Conservation (phyloP, 2,329 filamentous ascomycete species). For the Alternaria viburni region DNA sequence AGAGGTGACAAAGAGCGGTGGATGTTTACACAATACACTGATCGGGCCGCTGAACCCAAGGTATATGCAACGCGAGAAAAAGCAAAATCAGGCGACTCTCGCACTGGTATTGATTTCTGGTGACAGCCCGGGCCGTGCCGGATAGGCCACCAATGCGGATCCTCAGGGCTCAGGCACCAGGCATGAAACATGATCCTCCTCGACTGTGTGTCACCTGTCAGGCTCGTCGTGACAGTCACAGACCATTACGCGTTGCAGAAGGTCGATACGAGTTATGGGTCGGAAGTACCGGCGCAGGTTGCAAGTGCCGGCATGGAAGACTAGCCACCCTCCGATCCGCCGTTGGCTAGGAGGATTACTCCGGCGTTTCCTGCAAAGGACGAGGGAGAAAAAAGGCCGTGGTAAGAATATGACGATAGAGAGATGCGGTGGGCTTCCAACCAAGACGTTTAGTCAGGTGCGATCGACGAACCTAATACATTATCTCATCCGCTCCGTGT, state of each 20-base stretch:
- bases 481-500: conserved; percentile 3
- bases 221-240: neutral
- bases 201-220: conserved; percentile 13
- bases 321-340: neutral
- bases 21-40: neutral
- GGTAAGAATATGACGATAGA: neutral
- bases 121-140: conserved; percentile 39
- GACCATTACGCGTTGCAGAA: neutral
- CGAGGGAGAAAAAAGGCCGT: neutral
- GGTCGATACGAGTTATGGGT: neutral
- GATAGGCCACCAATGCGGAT: conserved; percentile 12
- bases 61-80: neutral
- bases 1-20: neutral
- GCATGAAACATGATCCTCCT: conserved; percentile 13
- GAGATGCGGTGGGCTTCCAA: neutral
- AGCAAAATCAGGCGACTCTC: neutral
- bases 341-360: neutral
- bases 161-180: conserved; percentile 7
- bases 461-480: conserved; percentile 7
- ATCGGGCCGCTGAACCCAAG: neutral
- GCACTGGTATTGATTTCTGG: neutral
- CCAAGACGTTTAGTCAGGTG: neutral
- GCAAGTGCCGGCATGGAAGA: conserved; percentile 6
- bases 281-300: conserved; percentile 3
- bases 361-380: neutral